Evolutionary conservation across 2,329 filamentous ascomycete species (phyloP).

Genomic region (Lasiodiplodia citricola): DNA sequence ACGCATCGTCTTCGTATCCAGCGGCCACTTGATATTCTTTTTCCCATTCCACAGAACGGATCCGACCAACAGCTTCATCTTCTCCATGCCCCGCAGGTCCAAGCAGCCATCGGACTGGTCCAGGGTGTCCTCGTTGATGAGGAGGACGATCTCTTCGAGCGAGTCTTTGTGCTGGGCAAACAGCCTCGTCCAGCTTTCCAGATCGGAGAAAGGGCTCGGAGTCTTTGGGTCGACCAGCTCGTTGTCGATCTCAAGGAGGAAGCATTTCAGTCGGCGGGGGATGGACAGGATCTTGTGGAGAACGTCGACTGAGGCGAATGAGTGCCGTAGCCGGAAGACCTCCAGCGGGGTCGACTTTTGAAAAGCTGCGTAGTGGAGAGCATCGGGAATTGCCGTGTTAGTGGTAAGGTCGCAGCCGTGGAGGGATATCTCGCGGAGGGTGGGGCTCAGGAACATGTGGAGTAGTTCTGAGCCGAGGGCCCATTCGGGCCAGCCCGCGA

Average conservation of each 20-base stretch:
- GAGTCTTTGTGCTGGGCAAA: background rate
- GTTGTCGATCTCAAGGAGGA: background rate
- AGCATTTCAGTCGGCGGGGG: background rate
- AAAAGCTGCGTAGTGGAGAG: background rate
- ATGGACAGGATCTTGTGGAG: background rate
- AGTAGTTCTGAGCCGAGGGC: background rate
- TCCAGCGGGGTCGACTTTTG: background rate
- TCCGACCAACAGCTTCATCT: background rate
- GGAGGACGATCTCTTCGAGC: background rate
- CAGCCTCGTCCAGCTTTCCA: background rate
- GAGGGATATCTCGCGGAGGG: background rate
- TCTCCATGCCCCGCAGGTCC: background rate
- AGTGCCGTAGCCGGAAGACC: background rate
- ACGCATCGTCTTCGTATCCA: background rate
- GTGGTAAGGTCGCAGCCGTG: background rate
- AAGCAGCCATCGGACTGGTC: background rate
- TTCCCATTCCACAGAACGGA: background rate
- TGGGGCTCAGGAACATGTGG: constrained; percentile 2
- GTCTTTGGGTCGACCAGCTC: no score
- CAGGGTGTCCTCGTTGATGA: background rate
- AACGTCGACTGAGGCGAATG: background rate
- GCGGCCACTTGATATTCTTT: background rate
- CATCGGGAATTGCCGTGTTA: background rate
- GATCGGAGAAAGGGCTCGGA: background rate
- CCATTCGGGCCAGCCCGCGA: background rate